phyloP scores from a whole-genome alignment of 306 rosid species.

The Gynostemma pentaphyllum region DNA sequence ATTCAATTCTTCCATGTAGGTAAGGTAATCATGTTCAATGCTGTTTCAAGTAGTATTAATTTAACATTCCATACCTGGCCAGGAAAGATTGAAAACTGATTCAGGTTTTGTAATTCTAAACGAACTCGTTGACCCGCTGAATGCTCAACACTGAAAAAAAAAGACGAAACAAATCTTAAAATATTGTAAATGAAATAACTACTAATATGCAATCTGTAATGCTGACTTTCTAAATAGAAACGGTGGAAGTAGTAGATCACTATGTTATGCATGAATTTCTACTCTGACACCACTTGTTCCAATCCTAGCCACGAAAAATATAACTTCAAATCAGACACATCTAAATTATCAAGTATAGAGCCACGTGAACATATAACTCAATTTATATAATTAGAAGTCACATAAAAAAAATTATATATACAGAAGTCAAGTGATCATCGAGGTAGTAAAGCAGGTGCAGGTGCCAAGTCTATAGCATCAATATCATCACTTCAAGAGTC shows the following conservation, averaged over 20 bases:
- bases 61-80: slow-evolving; percentile 63
- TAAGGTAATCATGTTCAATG: slow-evolving; percentile 7
- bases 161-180: slow-evolving; percentile 2
- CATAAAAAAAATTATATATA: no score
- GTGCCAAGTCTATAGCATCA: not conserved
- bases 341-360: no score
- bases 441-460: not conserved
- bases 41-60: slow-evolving; percentile 3
- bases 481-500: no score
- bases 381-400: not conserved
- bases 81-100: slow-evolving; percentile 77
- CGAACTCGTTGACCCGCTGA: slow-evolving; percentile 91
- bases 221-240: not conserved
- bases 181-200: slow-evolving; percentile 11
- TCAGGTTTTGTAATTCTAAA: slow-evolving; percentile 56
- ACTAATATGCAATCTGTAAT: not conserved
- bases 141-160: slow-evolving; percentile 43
- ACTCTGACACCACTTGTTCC: not conserved
- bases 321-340: not conserved
- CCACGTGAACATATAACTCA: no score
- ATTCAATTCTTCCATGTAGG: slow-evolving; percentile 17
- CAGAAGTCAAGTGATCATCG: not conserved
- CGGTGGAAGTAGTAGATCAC: not conserved
- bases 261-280: not conserved
- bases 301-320: not conserved